phyloP scores from a whole-genome alignment of 257 asterid species.

The Verbena officinalis region DNA sequence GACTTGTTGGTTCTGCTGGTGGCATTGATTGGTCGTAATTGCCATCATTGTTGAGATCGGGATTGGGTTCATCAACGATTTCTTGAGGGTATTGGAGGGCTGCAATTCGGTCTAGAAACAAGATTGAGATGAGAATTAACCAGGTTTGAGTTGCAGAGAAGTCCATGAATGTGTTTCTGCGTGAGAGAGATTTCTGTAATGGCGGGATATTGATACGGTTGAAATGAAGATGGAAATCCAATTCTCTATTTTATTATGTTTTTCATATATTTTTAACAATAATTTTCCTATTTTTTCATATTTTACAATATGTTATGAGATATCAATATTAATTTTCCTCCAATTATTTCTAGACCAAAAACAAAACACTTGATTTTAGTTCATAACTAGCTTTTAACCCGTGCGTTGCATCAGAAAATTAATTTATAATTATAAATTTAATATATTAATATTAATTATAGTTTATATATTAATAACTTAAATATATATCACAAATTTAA shows the following conservation, averaged over 20 bases:
- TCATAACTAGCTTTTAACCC: no score
- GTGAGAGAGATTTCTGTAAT: not conserved
- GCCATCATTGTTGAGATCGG: constrained; percentile 28
- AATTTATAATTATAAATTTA: no score
- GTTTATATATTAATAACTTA: no score
- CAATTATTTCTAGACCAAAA: no score
- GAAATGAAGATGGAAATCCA: constrained; percentile 29
- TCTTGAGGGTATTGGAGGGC: constrained; percentile 45
- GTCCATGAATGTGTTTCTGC: constrained; percentile 32
- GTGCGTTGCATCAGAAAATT: no score
- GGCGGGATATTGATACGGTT: constrained; percentile 44
- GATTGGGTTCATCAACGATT: constrained; percentile 26
- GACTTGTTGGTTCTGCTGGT: constrained; percentile 29
- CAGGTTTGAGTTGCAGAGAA: constrained; percentile 27
- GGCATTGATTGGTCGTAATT: constrained; percentile 16
- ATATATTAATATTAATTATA: no score
- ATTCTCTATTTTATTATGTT: constrained; percentile 8
- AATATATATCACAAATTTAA: no score
- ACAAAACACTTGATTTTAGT: no score
- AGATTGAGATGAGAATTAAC: constrained; percentile 37
- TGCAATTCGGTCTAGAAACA: constrained; percentile 22
- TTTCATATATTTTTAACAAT: no score
- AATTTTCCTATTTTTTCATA: no score
- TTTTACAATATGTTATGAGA: no score
- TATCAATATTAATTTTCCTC: no score